Percentiles rank a stretch among this genome's conserved stretches.
phyloP scores from a whole-genome alignment of 164 flowering plant species.

The Nymphaea colorata region DNA sequence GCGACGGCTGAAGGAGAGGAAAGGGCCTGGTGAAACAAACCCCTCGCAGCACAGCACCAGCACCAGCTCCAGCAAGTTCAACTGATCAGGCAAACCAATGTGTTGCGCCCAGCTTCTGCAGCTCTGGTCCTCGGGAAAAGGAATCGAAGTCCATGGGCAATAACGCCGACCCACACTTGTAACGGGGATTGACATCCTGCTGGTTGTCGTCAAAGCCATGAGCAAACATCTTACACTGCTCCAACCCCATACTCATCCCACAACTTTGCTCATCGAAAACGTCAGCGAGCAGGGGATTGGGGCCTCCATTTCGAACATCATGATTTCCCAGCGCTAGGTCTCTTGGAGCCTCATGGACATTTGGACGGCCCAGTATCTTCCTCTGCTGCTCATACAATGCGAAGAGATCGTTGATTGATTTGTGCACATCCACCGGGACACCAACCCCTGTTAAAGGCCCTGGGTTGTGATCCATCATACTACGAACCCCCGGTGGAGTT shows the following conservation, averaged over 20 bases:
- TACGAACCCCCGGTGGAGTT: conserved; percentile 6
- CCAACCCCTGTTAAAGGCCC: conserved; percentile 22
- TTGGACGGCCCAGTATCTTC: conserved; percentile 12
- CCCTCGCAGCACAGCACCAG: too few species aligned
- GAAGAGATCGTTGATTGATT: conserved; percentile 52
- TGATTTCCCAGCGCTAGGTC: neutral
- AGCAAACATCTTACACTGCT: conserved; percentile 26
- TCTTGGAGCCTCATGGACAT: conserved; percentile 10
- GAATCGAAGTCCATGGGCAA: conserved; percentile 24
- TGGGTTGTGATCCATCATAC: conserved; percentile 8
- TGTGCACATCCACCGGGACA: conserved; percentile 61
- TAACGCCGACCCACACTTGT: conserved; percentile 40
- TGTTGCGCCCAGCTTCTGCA: conserved; percentile 29
- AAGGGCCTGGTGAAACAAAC: neutral
- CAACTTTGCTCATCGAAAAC: conserved; percentile 21
- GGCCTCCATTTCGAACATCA: conserved; percentile 21
- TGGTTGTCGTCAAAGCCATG: conserved; percentile 22
- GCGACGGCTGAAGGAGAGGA: neutral
- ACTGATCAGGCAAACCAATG: conserved; percentile 34
- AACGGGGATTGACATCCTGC: conserved; percentile 13
- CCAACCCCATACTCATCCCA: conserved; percentile 19
- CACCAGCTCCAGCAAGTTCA: neutral
- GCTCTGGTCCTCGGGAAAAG: conserved; percentile 19
- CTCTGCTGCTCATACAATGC: conserved; percentile 28
- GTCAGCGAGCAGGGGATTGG: conserved; percentile 15